Evolutionary conservation across 495 filamentous ascomycete genomes (phyloP).

Genomic region (Aspergillus sclerotiicarbonarius): DNA sequence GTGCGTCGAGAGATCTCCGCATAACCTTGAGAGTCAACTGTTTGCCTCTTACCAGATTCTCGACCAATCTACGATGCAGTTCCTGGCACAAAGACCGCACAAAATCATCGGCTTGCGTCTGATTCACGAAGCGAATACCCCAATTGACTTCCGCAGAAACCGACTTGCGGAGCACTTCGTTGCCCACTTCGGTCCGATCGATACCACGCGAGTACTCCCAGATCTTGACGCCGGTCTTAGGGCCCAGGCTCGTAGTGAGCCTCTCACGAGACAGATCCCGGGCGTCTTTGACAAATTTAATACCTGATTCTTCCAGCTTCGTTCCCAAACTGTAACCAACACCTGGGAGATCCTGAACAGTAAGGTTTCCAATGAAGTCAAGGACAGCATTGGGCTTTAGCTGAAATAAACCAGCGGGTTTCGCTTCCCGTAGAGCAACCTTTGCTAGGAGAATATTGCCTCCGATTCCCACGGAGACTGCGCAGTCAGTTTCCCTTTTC

Average conservation of each 20-base stretch:
- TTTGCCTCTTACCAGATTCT: constrained; percentile 80
- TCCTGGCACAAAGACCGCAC: constrained; percentile 79
- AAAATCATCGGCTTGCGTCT: constrained; percentile 88
- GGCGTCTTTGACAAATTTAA: constrained; percentile 79
- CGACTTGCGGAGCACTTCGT: constrained; percentile 77
- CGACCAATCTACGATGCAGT: constrained; percentile 71
- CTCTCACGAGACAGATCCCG: constrained; percentile 71
- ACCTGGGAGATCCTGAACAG: constrained; percentile 79
- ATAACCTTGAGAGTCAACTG: constrained; percentile 93
- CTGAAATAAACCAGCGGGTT: constrained; percentile 90
- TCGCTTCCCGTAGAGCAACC: constrained; percentile 84
- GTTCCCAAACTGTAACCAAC: constrained; percentile 82
- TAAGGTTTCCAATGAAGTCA: constrained; percentile 70
- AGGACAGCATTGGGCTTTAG: constrained; percentile 76
- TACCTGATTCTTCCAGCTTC: constrained; percentile 82
- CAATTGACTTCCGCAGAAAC: constrained; percentile 97
- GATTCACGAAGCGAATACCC: constrained; percentile 91
- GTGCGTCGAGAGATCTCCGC: constrained; percentile 79
- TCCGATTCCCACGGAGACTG: constrained; percentile 93
- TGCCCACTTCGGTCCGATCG: constrained; percentile 81
- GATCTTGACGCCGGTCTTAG: constrained; percentile 88
- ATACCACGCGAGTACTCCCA: constrained; percentile 91
- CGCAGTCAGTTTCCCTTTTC: constrained; percentile 72
- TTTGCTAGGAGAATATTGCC: constrained; percentile 88
- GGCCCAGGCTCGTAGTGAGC: constrained; percentile 69